Evolutionary conservation across 2,329 filamentous ascomycete species (phyloP).

Genomic region (Aspergillus sp.): DNA sequence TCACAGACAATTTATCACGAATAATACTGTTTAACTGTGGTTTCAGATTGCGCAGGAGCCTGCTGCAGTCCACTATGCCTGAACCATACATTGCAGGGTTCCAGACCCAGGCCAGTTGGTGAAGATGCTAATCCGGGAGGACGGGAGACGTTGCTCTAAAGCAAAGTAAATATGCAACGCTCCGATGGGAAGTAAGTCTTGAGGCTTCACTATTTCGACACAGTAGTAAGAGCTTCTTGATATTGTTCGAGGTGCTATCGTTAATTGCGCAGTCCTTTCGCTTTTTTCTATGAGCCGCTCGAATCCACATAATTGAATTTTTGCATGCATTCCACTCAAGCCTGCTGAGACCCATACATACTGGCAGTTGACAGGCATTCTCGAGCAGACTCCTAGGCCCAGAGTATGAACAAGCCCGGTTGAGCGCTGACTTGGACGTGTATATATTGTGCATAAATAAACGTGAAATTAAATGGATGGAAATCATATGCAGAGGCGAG

Average conservation of each 20-base stretch:
- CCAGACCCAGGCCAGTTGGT: background rate
- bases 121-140: too few relatives aligned
- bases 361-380: too few relatives aligned
- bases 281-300: too few relatives aligned
- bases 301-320: background rate
- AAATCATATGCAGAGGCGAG: background rate
- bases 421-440: background rate
- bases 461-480: constrained; percentile 6
- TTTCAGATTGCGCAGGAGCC: background rate
- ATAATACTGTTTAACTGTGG: background rate
- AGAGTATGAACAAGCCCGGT: too few relatives aligned
- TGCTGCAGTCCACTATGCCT: background rate
- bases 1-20: background rate
- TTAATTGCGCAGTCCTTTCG: background rate
- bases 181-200: background rate
- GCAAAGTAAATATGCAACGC: too few relatives aligned
- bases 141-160: too few relatives aligned
- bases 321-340: too few relatives aligned
- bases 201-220: background rate
- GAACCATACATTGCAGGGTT: background rate
- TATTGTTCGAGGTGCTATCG: background rate
- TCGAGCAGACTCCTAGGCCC: background rate
- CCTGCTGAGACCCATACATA: too few relatives aligned
- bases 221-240: background rate
- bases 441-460: background rate